Evolutionary conservation across 768 basidiomycete genomes (phyloP).

Genomic region (Psilocybe sp.): DNA sequence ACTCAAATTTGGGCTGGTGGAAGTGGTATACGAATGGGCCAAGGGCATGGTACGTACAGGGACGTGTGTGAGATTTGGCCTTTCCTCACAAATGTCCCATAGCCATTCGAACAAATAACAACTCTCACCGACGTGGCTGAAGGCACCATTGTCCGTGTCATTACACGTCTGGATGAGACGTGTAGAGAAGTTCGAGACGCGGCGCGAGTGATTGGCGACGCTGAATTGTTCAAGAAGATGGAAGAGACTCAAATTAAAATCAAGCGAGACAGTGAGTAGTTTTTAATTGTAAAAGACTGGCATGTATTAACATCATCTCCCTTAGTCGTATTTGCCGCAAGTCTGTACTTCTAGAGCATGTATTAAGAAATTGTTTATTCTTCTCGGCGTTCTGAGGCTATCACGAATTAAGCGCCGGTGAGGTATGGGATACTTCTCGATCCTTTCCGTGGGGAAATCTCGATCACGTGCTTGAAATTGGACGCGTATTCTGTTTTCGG

Average conservation of each 20-base stretch:
- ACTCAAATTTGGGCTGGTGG: conserved; percentile 88
- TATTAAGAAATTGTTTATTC: background rate
- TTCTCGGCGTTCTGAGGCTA: too few relatives aligned
- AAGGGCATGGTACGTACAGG: conserved; percentile 87
- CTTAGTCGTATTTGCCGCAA: conserved; percentile 82
- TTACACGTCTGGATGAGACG: conserved; percentile 94
- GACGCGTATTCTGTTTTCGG: background rate
- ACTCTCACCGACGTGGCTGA: conserved; percentile 91
- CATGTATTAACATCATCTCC: conserved; percentile 5
- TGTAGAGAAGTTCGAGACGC: conserved; percentile 97
- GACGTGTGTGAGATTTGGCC: background rate
- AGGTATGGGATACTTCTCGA: too few relatives aligned
- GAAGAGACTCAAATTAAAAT: conserved; percentile 92
- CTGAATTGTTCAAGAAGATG: conserved; percentile 96
- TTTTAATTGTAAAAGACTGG: background rate
- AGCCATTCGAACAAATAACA: conserved; percentile 97
- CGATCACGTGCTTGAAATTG: conserved; percentile 3
- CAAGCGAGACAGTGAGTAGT: conserved; percentile 87
- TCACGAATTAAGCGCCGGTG: too few relatives aligned
- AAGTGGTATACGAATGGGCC: conserved; percentile 99
- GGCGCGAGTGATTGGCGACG: conserved; percentile 95
- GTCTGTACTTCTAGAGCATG: conserved; percentile 69
- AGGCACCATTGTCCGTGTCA: conserved; percentile 94
- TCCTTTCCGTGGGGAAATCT: background rate
- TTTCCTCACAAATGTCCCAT: background rate